phyloP scores from a whole-genome alignment of 2,329 filamentous ascomycete species.

The Pseudogymnoascus sp. region DNA sequence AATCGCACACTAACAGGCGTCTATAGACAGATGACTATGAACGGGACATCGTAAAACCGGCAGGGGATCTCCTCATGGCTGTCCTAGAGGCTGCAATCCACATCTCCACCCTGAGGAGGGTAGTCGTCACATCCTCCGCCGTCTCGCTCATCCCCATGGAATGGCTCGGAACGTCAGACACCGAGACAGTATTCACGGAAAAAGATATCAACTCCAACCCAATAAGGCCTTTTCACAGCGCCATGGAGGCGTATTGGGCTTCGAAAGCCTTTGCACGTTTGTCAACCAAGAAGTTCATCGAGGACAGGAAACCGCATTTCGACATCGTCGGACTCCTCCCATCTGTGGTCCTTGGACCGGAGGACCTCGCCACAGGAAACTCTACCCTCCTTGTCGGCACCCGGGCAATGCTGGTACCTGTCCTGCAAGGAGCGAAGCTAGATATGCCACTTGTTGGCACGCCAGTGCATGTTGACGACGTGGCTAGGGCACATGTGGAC shows the following conservation, averaged over 20 bases:
- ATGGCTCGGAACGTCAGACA: not conserved
- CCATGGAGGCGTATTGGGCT: slow-evolving; percentile 22
- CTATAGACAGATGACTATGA: not conserved
- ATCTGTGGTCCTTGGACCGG: slow-evolving; percentile 7
- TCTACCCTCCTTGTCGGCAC: not conserved
- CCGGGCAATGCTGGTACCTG: not conserved
- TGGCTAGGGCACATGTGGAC: slow-evolving; percentile 5
- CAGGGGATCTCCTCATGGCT: not conserved
- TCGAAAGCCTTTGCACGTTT: slow-evolving; percentile 20
- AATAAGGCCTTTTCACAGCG: not conserved
- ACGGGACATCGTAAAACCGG: not conserved
- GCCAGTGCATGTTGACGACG: slow-evolving; percentile 8
- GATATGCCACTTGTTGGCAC: slow-evolving; percentile 1
- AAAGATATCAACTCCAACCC: not conserved
- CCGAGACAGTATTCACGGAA: not conserved
- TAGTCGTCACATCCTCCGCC: slow-evolving; percentile 1
- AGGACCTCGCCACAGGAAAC: not conserved
- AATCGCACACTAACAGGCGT: not conserved
- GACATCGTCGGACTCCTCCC: slow-evolving; percentile 1
- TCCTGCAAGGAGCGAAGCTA: not conserved
- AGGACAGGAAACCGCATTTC: not conserved
- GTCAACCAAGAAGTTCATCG: slow-evolving; percentile 15
- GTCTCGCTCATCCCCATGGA: slow-evolving; percentile 3
- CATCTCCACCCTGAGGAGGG: not conserved
- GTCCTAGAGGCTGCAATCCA: not conserved